phyloP scores from a whole-genome alignment of 1,139 yeast species.

The Saccharomyces hybrid region DNA sequence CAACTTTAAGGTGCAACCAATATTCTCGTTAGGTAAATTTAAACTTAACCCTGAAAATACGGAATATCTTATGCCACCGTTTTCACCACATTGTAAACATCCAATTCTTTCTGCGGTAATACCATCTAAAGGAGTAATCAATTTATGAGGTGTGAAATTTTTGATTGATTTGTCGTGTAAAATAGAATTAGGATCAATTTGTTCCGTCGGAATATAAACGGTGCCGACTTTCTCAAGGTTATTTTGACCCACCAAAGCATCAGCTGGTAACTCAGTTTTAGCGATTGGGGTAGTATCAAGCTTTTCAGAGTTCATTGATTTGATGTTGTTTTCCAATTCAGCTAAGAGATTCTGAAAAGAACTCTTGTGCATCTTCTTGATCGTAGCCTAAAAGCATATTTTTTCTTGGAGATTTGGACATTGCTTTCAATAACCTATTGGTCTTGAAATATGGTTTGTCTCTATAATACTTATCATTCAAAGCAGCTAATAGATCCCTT shows the following conservation, averaged over 20 bases:
- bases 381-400: slow-evolving; percentile 73
- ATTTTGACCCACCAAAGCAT: slow-evolving; percentile 41
- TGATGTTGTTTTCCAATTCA: slow-evolving; percentile 59
- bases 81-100: slow-evolving; percentile 82
- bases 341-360: slow-evolving; percentile 72
- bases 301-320: slow-evolving; percentile 19
- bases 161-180: slow-evolving; percentile 35
- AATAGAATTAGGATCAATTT: slow-evolving; percentile 55
- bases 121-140: slow-evolving; percentile 87
- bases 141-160: slow-evolving; percentile 41
- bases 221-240: slow-evolving; percentile 50
- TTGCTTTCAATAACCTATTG: slow-evolving; percentile 51
- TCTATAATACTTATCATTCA: slow-evolving; percentile 48
- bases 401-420: slow-evolving; percentile 75
- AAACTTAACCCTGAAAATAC: slow-evolving; percentile 75
- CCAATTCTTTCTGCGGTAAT: slow-evolving; percentile 80
- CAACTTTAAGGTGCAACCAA: slow-evolving; percentile 40
- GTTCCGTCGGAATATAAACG: slow-evolving; percentile 63
- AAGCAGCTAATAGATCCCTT: slow-evolving; percentile 42
- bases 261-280: slow-evolving; percentile 28
- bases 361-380: slow-evolving; percentile 94
- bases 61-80: slow-evolving; percentile 81
- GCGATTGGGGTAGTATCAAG: slow-evolving; percentile 19
- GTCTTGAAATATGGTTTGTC: slow-evolving; percentile 60
- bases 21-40: slow-evolving; percentile 48